Percentiles rank a stretch among this genome's conserved stretches.
Conservation (phyloP, 805 yeast species). For the Ogataea ramenticola region DNA sequence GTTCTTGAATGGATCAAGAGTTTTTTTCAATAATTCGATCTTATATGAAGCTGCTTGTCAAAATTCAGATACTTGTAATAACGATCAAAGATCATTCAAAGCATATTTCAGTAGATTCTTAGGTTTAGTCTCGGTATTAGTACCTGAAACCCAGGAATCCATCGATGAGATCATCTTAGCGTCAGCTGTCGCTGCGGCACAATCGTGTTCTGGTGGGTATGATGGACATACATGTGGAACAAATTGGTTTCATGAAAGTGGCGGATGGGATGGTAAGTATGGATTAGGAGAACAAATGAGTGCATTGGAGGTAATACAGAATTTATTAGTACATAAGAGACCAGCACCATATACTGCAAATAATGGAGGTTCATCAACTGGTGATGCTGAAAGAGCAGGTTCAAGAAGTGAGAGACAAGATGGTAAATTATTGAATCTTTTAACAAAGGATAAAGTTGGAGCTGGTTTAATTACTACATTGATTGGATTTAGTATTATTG, state of each 20-base stretch:
- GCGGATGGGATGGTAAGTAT: constrained; percentile 55
- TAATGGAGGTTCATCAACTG: constrained; percentile 28
- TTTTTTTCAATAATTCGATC: constrained; percentile 53
- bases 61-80: constrained; percentile 54
- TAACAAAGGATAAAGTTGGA: constrained; percentile 51
- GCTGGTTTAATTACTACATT: constrained; percentile 62
- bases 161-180: constrained; percentile 31
- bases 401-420: constrained; percentile 32
- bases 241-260: constrained; percentile 47
- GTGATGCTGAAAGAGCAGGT: constrained; percentile 58
- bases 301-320: constrained; percentile 59
- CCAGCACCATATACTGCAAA: constrained; percentile 44
- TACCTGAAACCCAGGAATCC: constrained; percentile 42
- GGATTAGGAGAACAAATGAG: constrained; percentile 79
- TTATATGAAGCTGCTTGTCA: constrained; percentile 87
- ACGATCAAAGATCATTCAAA: constrained; percentile 86
- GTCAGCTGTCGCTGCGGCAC: constrained; percentile 63
- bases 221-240: constrained; percentile 75
- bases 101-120: constrained; percentile 73
- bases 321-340: constrained; percentile 34
- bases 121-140: constrained; percentile 66
- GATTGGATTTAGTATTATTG: constrained; percentile 21
- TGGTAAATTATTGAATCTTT: constrained; percentile 32
- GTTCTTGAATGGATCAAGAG: constrained; percentile 46
- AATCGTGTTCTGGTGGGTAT: constrained; percentile 63